phyloP scores from a whole-genome alignment of 2,329 filamentous ascomycete genomes.

The Pezicula carpinea region DNA sequence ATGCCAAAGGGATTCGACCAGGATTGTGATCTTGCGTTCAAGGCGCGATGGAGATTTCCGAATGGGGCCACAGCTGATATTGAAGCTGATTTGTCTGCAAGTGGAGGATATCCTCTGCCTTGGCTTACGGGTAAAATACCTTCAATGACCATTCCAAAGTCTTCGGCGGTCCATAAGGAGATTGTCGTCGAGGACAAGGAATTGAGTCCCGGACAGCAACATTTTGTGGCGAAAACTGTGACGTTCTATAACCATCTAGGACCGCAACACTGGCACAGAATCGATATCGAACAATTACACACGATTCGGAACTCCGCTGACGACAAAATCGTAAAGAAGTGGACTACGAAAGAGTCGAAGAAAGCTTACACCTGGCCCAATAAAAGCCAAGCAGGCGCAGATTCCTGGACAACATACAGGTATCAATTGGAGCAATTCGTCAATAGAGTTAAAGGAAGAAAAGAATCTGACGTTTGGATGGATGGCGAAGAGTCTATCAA shows the following conservation, averaged over 20 bases:
- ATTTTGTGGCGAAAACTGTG: constrained; percentile 14
- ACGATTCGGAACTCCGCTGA: constrained; percentile 8
- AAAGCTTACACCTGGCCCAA: constrained; percentile 19
- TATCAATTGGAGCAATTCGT: constrained; percentile 46
- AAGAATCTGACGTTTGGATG: constrained; percentile 36
- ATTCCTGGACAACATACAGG: constrained; percentile 40
- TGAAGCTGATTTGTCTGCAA: constrained; percentile 23
- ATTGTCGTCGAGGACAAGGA: constrained; percentile 42
- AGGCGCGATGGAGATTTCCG: constrained; percentile 34
- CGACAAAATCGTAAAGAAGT: constrained; percentile 12
- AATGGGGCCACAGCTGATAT: constrained; percentile 33
- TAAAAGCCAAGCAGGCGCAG: constrained; percentile 20
- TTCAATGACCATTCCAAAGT: constrained; percentile 22
- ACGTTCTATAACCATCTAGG: constrained; percentile 14
- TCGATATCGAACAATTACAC: constrained; percentile 15
- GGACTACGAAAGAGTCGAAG: constrained; percentile 13
- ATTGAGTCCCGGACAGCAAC: constrained; percentile 30
- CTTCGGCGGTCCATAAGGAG: constrained; percentile 40
- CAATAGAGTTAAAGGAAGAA: constrained; percentile 35
- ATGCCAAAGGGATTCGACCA: constrained; percentile 27
- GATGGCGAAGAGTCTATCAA: constrained; percentile 36
- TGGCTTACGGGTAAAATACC: constrained; percentile 23
- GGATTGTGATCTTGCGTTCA: constrained; percentile 30
- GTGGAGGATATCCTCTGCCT: constrained; percentile 19
- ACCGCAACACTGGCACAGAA: constrained; percentile 17